Evolutionary conservation across 352 stramenopile genomes (phyloP), one percentile per base, ranked within the genome.

Genomic region (Pythium grandisporangium): DNA sequence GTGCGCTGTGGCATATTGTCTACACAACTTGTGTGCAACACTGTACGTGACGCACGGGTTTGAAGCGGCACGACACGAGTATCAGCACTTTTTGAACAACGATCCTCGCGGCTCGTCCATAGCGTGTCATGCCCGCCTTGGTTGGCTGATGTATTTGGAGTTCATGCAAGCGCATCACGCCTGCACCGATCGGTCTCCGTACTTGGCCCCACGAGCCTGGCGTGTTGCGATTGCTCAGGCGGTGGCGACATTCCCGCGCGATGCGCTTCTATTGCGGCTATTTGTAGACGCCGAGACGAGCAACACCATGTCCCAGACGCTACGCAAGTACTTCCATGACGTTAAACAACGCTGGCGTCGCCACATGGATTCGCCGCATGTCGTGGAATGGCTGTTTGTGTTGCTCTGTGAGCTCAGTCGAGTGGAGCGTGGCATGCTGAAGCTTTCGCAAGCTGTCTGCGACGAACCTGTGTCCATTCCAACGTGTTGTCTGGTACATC

Each of bases 371-470:
- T 86, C 78, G 4, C 78, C 76, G 0, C 41, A 62, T 20, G 26
- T 84, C 30, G 48, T 71, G 13, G 78, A 91, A 32, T 91, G 78
- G 75, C 48, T 91, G 12, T 91, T 91, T 53, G 66, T 60, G 1
- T 48, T 91, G 11, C 54, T 87, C 0, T 81, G 66, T 50, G 75
- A 89, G 55, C 45, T 91, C 29, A 52, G 47, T 34, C 68, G 78
- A 6, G 47, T 68, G 30, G 70, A 91, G 27, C 53, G 78, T n/a
- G 41, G 49, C 19, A 53, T 48, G 6, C 54, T 22, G n/a, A 43
- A 51, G 27, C 8, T 30, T 16, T 24, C 11, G 29, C 8, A 20
- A 11, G 29, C 11, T 23, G 40, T 25, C 23, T 49, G 49, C 14
- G 27, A 16, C 19, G 24, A 20, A 36, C 23, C 11, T 14, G 4